These are phyloP conservation scores for Suillus ampliporus DNA, from an alignment of 768 basidiomycete species.

Conservation along the genomic window DNA sequence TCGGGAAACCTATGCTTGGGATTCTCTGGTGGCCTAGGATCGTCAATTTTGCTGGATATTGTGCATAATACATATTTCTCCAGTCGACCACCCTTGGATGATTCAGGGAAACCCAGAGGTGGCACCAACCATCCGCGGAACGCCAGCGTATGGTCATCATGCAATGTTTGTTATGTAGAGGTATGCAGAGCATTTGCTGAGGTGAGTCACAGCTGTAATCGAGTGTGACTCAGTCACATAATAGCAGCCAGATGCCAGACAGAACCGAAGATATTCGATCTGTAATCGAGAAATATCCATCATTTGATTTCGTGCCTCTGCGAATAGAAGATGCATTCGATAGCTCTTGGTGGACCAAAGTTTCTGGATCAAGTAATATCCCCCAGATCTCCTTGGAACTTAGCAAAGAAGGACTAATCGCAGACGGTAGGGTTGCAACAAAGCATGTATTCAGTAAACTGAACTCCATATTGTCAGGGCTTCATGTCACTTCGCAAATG, in stretches of 20 bases:
- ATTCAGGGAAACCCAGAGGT: conserved; percentile 44
- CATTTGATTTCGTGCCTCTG: conserved; percentile 64
- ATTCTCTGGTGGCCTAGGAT: conserved; percentile 82
- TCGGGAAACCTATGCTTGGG: conserved; percentile 71
- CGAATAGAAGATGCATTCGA: conserved; percentile 81
- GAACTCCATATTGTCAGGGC: conserved; percentile 25
- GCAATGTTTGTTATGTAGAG: conserved; percentile 74
- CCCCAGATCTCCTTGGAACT: conserved; percentile 52
- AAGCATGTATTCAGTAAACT: background rate
- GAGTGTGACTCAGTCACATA: conserved; percentile 12
- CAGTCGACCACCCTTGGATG: conserved; percentile 27
- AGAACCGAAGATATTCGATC: conserved; percentile 56
- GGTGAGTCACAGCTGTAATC: conserved; percentile 46
- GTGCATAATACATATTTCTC: conserved; percentile 64
- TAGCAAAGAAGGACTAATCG: conserved; percentile 53
- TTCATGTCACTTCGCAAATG: conserved; percentile 22
- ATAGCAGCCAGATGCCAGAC: conserved; percentile 53
- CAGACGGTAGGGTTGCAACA: conserved; percentile 29
- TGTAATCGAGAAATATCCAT: conserved; percentile 52
- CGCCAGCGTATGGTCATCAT: conserved; percentile 64
- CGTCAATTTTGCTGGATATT: conserved; percentile 73
- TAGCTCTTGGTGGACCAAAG: conserved; percentile 62
- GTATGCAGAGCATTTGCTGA: conserved; percentile 62
- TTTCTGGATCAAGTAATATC: conserved; percentile 40
- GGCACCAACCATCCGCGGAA: conserved; percentile 73